phyloP scores from a whole-genome alignment of 306 rosid genomes.

The Lablab purpureus region DNA sequence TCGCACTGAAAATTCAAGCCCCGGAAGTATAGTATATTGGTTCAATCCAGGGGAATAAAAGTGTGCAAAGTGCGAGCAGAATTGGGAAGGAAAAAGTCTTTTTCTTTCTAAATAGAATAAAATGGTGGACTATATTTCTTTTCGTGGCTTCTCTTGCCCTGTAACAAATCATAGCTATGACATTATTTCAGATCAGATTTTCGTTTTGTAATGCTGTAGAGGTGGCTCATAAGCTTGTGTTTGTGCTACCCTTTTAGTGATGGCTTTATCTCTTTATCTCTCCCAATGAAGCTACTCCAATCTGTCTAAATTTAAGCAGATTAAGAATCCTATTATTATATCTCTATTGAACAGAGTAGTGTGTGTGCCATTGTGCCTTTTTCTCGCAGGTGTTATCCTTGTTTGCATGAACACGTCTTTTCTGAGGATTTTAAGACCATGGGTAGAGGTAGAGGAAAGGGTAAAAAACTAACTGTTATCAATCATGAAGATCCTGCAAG shows the following conservation, averaged over 20 bases:
- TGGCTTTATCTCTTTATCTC: not conserved
- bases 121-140: conserved; percentile 8
- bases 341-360: not conserved
- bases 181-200: conserved; percentile 25
- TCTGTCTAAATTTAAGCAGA: not conserved
- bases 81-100: not conserved
- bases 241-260: conserved; percentile 17
- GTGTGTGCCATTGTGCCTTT: conserved; percentile 22
- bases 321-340: conserved; percentile 31
- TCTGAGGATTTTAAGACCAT: conserved; percentile 54
- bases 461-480: conserved; percentile 57
- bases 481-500: conserved; percentile 58
- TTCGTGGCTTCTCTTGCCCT: conserved; percentile 1
- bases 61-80: not conserved
- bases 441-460: conserved; percentile 81
- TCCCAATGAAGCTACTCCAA: conserved; percentile 3
- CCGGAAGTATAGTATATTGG: not conserved
- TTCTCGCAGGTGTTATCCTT: conserved; percentile 55
- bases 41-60: not conserved
- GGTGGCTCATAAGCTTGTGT: conserved; percentile 4
- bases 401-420: conserved; percentile 59
- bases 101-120: conserved; percentile 13
- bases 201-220: conserved; percentile 3
- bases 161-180: conserved; percentile 18
- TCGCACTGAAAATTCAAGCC: conserved; percentile 10